Evolutionary conservation across 1,284 basidiomycete species (phyloP).

Genomic region (Volvariella surrecta): DNA sequence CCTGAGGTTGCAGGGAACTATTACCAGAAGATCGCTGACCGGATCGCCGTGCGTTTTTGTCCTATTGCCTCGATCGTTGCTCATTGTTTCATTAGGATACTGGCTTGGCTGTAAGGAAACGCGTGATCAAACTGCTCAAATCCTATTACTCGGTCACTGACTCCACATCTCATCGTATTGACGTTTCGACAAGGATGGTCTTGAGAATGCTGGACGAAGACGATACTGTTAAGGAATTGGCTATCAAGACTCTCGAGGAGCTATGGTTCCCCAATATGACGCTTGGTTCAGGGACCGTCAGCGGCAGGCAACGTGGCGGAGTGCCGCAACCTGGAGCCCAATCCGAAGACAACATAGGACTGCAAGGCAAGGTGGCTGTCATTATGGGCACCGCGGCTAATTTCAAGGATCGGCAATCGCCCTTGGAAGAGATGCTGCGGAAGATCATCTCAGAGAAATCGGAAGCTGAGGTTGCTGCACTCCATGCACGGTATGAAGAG

Average conservation of each 20-base stretch:
- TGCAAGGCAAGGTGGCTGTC: constrained; percentile 59
- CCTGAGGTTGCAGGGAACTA: constrained; percentile 81
- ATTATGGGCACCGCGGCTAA: constrained; percentile 81
- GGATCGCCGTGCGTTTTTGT: constrained; percentile 64
- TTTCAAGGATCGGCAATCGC: constrained; percentile 76
- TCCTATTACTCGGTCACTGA: constrained; percentile 67
- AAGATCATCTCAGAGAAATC: constrained; percentile 65
- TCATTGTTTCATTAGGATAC: constrained; percentile 58
- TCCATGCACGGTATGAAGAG: constrained; percentile 62
- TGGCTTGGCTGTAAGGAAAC: constrained; percentile 86
- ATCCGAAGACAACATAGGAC: constrained; percentile 34
- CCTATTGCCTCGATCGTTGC: neutral
- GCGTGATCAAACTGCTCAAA: constrained; percentile 90
- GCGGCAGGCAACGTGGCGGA: too few species aligned
- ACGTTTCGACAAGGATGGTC: constrained; percentile 81
- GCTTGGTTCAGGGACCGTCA: too few species aligned
- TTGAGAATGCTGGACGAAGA: constrained; percentile 88
- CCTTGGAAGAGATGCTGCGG: constrained; percentile 78
- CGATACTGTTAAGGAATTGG: constrained; percentile 86
- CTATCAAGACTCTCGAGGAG: constrained; percentile 82
- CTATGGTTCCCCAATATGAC: constrained; percentile 63
- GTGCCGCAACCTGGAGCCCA: constrained; percentile 8
- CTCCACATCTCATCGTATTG: constrained; percentile 54
- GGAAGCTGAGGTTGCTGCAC: constrained; percentile 36
- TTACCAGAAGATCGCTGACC: constrained; percentile 77